Evolutionary conservation across 495 filamentous ascomycete species (phyloP).

Genomic region (Xylaria sp.): DNA sequence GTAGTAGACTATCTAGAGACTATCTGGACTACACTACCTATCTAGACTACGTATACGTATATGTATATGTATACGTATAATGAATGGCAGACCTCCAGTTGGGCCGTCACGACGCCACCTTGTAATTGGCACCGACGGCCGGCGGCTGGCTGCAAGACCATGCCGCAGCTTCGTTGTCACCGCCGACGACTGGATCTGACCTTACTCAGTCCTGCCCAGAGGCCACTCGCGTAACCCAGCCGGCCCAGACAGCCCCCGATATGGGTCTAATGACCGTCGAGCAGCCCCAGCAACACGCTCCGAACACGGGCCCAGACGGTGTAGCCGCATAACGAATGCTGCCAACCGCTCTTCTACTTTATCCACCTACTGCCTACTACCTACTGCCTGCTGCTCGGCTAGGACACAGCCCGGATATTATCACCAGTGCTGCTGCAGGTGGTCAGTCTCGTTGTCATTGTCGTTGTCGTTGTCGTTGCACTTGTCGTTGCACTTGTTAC

Average conservation of each 20-base stretch:
- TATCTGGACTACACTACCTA: too few species aligned
- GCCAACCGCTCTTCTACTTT: too few species aligned
- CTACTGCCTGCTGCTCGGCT: neutral
- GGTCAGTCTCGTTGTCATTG: too few species aligned
- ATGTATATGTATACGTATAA: too few species aligned
- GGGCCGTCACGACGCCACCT: neutral
- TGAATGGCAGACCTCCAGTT: neutral
- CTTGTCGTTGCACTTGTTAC: neutral
- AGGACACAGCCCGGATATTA: neutral
- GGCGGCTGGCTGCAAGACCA: slow-evolving; percentile 15
- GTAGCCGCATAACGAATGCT: slow-evolving; percentile 6
- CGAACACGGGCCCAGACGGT: slow-evolving; percentile 10
- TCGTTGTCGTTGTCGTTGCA: too few species aligned
- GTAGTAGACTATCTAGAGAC: too few species aligned
- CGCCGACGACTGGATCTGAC: neutral
- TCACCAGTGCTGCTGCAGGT: too few species aligned
- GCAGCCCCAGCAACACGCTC: neutral
- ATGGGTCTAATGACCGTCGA: neutral
- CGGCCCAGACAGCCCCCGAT: neutral
- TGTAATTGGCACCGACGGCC: slow-evolving; percentile 20
- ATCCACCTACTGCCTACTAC: too few species aligned
- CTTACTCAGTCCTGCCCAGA: too few species aligned
- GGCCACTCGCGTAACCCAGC: slow-evolving; percentile 8
- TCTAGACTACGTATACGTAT: too few species aligned
- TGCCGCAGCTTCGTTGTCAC: slow-evolving; percentile 18